Base-by-base conservation (phyloP, 2,329 filamentous ascomycete genomes). In the Helicocarpus griseus region DNA sequence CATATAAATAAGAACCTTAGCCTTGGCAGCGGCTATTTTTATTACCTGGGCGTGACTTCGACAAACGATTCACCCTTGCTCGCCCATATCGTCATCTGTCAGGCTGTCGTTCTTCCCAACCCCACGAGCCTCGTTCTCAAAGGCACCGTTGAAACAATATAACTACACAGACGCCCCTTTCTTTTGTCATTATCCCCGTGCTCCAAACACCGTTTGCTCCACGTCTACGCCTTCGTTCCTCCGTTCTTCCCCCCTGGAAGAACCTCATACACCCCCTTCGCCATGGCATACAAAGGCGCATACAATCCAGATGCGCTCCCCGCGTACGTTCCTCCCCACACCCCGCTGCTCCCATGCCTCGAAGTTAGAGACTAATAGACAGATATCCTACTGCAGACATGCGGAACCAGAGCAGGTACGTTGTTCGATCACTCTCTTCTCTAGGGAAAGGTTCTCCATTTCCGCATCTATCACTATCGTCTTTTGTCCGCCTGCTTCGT, bases 221-320 rank as follows among this genome's bases (percentile, higher is more conserved):
- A n/a, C n/a, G n/a, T n/a, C n/a, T n/a, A n/a, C 13, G 7, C 5
- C 22, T 22, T 6, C 11, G 7, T 22, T 41, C 29, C 43, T n/a
- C 24, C 5, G 19, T n/a, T 53, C 24, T 35, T 19, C 22, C 22
- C 40, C n/a, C 22, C 4, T 21, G 17, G 24, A 7, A 39, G 33
- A 26, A 24, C 21, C 21, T 33, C 31, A 4, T 24, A 36, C 11
- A 47, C 14, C 13, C 11, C 9, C 6, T 29, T 35, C 40, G 48
- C 66, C 55, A 97, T 97, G 91, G 91, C 91, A 52, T 97, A 97
- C 78, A 95, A 95, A 73, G 83, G 83, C 69, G 81, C 85, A 51
- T 93, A 89, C 75, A 95, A 98, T 69, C 90, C 90, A 31, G 91
- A 98, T 75, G 87, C 89, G 66, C 82, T 98, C 57, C 91, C 91